Percentiles rank a stretch among this genome's conserved stretches.
These are phyloP conservation scores for Saksenaea vasiformis DNA, from an alignment of 371 early-diverging fungal genomes.

Conservation along the genomic window DNA sequence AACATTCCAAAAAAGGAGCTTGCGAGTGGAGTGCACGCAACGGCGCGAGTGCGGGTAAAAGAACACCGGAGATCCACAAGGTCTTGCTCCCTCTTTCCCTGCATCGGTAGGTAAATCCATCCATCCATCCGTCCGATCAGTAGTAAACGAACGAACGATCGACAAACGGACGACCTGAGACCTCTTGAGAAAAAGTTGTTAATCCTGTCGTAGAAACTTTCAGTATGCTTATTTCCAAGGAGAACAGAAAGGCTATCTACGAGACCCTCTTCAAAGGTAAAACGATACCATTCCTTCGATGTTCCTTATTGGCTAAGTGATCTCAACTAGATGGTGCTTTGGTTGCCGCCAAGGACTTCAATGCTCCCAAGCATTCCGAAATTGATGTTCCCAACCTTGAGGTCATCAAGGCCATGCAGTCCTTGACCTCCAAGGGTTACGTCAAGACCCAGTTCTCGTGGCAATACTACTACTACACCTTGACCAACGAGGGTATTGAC, in stretches of 20 bases:
- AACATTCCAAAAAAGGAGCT: no score
- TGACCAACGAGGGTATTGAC: conserved; percentile 97
- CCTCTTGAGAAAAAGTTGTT: neutral
- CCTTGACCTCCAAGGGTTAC: conserved; percentile 92
- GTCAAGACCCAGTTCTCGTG: conserved; percentile 98
- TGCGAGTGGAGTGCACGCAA: neutral
- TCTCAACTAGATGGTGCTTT: conserved; percentile 87
- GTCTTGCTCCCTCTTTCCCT: conserved; percentile 37
- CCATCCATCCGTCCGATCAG: conserved; percentile 16
- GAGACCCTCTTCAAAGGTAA: conserved; percentile 90
- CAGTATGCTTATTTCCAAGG: conserved; percentile 95
- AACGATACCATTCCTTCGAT: conserved; percentile 4
- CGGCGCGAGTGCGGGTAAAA: conserved; percentile 12
- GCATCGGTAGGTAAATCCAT: conserved; percentile 35
- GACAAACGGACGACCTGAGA: neutral
- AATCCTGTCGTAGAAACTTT: conserved; percentile 1
- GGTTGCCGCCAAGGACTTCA: conserved; percentile 98
- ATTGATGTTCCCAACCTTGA: conserved; percentile 97
- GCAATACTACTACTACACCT: conserved; percentile 99
- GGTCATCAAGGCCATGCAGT: conserved; percentile 99
- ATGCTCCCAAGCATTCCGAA: conserved; percentile 92
- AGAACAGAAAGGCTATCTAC: conserved; percentile 95
- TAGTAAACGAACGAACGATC: neutral
- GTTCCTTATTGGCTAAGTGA: neutral
- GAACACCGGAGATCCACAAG: conserved; percentile 20